phyloP scores from a whole-genome alignment of 2,329 filamentous ascomycete genomes.

The Rutstroemia sp. region DNA sequence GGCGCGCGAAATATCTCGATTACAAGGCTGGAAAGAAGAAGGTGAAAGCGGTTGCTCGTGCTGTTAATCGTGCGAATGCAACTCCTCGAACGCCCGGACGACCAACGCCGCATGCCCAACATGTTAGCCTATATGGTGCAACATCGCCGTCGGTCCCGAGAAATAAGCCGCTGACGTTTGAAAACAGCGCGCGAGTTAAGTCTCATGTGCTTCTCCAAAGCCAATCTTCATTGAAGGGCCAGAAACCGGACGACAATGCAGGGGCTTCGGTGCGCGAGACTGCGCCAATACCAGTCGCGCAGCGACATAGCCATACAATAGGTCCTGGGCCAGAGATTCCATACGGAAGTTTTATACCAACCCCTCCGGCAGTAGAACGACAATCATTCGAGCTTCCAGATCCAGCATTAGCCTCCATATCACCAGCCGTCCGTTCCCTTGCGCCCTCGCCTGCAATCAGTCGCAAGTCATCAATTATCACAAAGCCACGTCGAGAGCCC shows the following conservation, averaged over 20 bases:
- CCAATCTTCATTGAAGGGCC: slow-evolving; percentile 5
- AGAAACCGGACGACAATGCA: not conserved
- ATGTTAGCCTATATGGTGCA: slow-evolving; percentile 20
- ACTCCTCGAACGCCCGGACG: slow-evolving; percentile 35
- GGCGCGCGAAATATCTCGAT: slow-evolving; percentile 88
- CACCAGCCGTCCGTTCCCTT: slow-evolving; percentile 1
- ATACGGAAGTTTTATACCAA: slow-evolving; percentile 58
- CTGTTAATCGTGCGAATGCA: slow-evolving; percentile 55
- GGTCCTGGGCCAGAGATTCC: slow-evolving; percentile 13
- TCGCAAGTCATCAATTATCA: not conserved
- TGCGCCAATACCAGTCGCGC: not conserved
- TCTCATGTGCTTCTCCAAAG: not conserved
- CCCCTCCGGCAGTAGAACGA: slow-evolving; percentile 35
- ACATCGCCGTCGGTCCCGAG: slow-evolving; percentile 15
- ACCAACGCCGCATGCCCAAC: slow-evolving; percentile 11
- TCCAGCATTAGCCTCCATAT: slow-evolving; percentile 37
- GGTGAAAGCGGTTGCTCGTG: slow-evolving; percentile 72
- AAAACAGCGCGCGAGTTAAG: not conserved
- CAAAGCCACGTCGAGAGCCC: not conserved
- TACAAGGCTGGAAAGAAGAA: slow-evolving; percentile 96
- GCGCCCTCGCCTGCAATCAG: not conserved
- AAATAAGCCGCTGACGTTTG: not conserved
- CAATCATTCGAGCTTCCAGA: slow-evolving; percentile 51
- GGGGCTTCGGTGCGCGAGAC: not conserved
- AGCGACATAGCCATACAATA: not conserved